These are phyloP conservation scores for Geotrichum fermentans DNA, from an alignment of 1,139 yeast species.

Conservation along the genomic window DNA sequence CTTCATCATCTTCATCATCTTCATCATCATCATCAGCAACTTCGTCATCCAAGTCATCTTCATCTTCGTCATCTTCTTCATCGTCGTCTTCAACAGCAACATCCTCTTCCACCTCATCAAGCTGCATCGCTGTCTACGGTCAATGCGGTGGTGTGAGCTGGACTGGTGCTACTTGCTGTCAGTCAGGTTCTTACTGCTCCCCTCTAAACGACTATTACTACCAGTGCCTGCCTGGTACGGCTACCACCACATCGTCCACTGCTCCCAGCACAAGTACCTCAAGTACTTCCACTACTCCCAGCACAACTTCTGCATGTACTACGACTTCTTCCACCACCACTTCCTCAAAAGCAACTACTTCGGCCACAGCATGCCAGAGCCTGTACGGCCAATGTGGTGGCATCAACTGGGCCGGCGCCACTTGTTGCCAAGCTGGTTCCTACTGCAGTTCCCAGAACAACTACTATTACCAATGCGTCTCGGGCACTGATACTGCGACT, in stretches of 20 bases:
- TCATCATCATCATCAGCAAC: conserved; percentile 8
- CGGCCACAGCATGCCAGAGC: not conserved
- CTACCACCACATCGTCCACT: conserved; percentile 4
- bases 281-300: not conserved
- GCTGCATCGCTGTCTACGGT: conserved; percentile 8
- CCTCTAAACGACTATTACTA: conserved; percentile 10
- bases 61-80: not conserved
- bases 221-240: conserved; percentile 1
- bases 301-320: not conserved
- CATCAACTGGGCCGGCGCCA: conserved; percentile 7
- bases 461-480: conserved; percentile 16
- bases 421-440: conserved; percentile 16
- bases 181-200: conserved; percentile 11
- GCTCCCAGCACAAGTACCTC: conserved; percentile 9
- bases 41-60: not conserved
- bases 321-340: conserved; percentile 9
- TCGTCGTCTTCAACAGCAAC: no score
- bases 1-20: conserved; percentile 12
- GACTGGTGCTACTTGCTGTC: conserved; percentile 14
- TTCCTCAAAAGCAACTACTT: conserved; percentile 8
- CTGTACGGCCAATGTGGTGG: conserved; percentile 11
- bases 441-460: conserved; percentile 10
- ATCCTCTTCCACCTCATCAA: no score
- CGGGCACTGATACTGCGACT: conserved; percentile 14
- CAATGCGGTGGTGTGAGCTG: conserved; percentile 16